These are phyloP conservation scores for Chlamydomonas eustigma DNA, from an alignment of 139 green algal genomes.

Conservation along the genomic window DNA sequence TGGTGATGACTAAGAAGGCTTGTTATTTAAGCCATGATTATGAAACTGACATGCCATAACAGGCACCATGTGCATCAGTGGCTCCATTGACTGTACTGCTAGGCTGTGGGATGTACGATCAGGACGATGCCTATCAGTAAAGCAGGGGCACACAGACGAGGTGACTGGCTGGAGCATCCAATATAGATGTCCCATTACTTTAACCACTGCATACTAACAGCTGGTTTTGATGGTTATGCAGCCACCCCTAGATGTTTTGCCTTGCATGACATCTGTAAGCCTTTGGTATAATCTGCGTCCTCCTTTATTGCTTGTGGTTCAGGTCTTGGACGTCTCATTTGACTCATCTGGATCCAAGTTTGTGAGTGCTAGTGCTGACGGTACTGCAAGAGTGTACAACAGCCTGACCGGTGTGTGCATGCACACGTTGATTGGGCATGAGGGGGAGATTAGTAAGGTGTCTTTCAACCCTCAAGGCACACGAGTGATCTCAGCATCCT, in stretches of 20 bases:
- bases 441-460: slow-evolving; percentile 71
- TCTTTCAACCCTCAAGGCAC: slow-evolving; percentile 69
- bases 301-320: too few species aligned
- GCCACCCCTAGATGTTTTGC: too few species aligned
- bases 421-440: slow-evolving; percentile 55
- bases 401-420: slow-evolving; percentile 42
- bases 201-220: too few species aligned
- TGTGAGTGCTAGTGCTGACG: slow-evolving; percentile 60
- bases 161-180: too few species aligned
- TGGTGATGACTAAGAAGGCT: too few species aligned
- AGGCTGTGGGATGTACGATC: slow-evolving; percentile 63
- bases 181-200: too few species aligned
- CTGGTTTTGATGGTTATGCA: too few species aligned
- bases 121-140: slow-evolving; percentile 54
- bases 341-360: slow-evolving; percentile 55
- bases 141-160: slow-evolving; percentile 70
- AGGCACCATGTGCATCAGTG: slow-evolving; percentile 51
- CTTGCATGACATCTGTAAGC: too few species aligned
- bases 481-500: slow-evolving; percentile 54
- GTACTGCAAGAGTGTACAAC: slow-evolving; percentile 56
- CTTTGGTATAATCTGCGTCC: too few species aligned
- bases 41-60: too few species aligned
- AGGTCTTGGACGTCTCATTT: slow-evolving; percentile 69
- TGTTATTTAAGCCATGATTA: too few species aligned
- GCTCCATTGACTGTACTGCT: slow-evolving; percentile 59